Conservation (phyloP, 495 filamentous ascomycete genomes). For the Penicillium canariense region DNA sequence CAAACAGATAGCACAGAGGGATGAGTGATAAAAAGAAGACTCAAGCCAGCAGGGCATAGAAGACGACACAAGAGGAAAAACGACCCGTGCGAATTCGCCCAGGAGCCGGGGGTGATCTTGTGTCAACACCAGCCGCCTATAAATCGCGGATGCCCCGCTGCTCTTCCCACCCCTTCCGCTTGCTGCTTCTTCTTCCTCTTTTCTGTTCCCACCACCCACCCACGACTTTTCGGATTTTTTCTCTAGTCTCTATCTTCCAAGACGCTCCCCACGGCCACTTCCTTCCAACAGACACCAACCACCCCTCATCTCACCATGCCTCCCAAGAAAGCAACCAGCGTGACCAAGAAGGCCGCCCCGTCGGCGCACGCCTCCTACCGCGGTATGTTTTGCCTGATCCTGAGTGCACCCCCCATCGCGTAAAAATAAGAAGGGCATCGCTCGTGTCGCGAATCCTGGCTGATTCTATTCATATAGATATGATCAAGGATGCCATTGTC, state of each 20-base stretch:
- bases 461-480: conserved; percentile 55
- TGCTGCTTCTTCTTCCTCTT: conserved; percentile 27
- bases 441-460: conserved; percentile 46
- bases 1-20: conserved; percentile 4
- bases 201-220: conserved; percentile 6
- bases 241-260: conserved; percentile 15
- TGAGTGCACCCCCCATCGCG: conserved; percentile 45
- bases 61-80: conserved; percentile 16
- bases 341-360: conserved; percentile 51
- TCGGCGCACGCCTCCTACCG: conserved; percentile 58
- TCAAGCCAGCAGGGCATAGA: conserved; percentile 7
- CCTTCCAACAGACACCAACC: conserved; percentile 1
- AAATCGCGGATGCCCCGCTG: conserved; percentile 52
- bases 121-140: conserved; percentile 49
- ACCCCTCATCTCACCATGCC: conserved; percentile 40
- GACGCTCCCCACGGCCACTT: conserved; percentile 4
- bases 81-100: conserved; percentile 14
- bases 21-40: conserved; percentile 12
- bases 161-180: conserved; percentile 40
- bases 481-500: conserved; percentile 69
- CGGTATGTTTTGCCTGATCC: conserved; percentile 53
- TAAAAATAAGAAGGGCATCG: conserved; percentile 24
- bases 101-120: conserved; percentile 37
- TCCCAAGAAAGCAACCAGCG: conserved; percentile 52
- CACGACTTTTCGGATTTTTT: not conserved